phyloP scores from a whole-genome alignment of 495 filamentous ascomycete genomes.

The Aspergillus affinis region DNA sequence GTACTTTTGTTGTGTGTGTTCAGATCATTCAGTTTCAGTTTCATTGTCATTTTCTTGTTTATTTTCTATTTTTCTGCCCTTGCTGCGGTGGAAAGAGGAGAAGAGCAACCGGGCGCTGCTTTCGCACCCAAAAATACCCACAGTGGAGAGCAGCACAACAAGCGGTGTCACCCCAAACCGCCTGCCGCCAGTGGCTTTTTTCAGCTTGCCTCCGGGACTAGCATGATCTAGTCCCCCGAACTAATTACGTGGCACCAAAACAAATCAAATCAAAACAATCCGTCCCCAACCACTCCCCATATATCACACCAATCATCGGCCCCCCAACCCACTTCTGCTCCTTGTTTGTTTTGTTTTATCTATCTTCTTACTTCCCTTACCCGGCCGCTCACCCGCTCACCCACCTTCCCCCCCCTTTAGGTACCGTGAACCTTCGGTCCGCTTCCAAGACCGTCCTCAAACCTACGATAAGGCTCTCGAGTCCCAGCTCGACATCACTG shows the following conservation, averaged over 20 bases:
- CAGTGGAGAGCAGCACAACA: constrained; percentile 24
- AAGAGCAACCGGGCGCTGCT: neutral
- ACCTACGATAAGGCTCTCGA: constrained; percentile 53
- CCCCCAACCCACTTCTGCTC: constrained; percentile 6
- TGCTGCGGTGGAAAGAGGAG: neutral
- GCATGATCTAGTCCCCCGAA: constrained; percentile 32
- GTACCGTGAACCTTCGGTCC: constrained; percentile 53
- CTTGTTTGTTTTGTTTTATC: constrained; percentile 3
- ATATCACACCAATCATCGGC: constrained; percentile 9
- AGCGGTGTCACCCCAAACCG: constrained; percentile 25
- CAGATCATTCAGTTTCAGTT: constrained; percentile 11
- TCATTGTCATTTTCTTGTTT: constrained; percentile 11
- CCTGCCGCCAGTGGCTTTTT: constrained; percentile 4
- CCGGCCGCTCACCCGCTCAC: constrained; percentile 8
- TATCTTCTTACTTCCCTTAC: constrained; percentile 3
- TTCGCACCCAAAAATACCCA: constrained; percentile 1
- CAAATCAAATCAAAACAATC: constrained; percentile 10
- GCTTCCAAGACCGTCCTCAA: constrained; percentile 52
- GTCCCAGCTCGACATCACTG: constrained; percentile 75
- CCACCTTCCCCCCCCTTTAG: constrained; percentile 29
- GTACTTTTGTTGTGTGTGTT: constrained; percentile 6
- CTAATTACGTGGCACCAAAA: constrained; percentile 42
- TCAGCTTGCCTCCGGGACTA: constrained; percentile 22
- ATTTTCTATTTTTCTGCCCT: constrained; percentile 18
- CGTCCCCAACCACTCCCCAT: neutral